Base-by-base conservation (phyloP, 2,329 filamentous ascomycete genomes). In the Tricladium varicosporioides region DNA sequence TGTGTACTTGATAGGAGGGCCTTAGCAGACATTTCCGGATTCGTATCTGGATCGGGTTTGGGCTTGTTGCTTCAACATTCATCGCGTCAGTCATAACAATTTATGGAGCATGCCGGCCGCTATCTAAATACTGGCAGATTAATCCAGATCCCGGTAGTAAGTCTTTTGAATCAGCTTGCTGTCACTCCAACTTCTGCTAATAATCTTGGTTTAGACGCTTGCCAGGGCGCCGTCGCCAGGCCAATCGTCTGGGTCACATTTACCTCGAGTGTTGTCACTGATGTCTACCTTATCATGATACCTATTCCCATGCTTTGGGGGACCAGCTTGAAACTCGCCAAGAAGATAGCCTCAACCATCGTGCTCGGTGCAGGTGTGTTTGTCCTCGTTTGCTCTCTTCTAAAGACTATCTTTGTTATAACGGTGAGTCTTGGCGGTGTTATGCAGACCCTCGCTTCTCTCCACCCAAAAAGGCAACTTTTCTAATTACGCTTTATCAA, bases 101-200 rank as follows among this genome's bases (percentile, higher is more conserved):
- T 36, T 73, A 83, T 13, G 70, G 80, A 2, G 75, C 76, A 7
- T 86, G 83, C 60, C 54, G 31, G 15, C 81, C 81, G 0, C 76
- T 85, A 53, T 61, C 71, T 22, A 75, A 75, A 42, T 80, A 81
- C 63, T 86, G 82, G 81, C 81, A 85, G 66, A 83, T 86, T 49
- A 71, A 77, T 52, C 83, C 83, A 0, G 69, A 85, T 31, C 82
- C 82, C 0, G 81, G 82, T 10, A 76, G 78, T 81, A 65, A 63
- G 78, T 73, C 13, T 49, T 14, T 14, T 5, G 45, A 33, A 33
- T 46, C 48, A 43, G 48, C 19, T 53, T 43, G 18, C 2, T 7
- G 36, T 55, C 15, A 50, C 49, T 53, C 19, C 13, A 13, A 36
- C 31, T 42, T 43, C 55, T 31, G 59, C 57, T 59, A 60, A 48